Percentiles rank a stretch among this genome's conserved stretches.
These are phyloP conservation scores for Plasmodium vinckei DNA, from an alignment of 169 alveolate species.

Conservation along the genomic window DNA sequence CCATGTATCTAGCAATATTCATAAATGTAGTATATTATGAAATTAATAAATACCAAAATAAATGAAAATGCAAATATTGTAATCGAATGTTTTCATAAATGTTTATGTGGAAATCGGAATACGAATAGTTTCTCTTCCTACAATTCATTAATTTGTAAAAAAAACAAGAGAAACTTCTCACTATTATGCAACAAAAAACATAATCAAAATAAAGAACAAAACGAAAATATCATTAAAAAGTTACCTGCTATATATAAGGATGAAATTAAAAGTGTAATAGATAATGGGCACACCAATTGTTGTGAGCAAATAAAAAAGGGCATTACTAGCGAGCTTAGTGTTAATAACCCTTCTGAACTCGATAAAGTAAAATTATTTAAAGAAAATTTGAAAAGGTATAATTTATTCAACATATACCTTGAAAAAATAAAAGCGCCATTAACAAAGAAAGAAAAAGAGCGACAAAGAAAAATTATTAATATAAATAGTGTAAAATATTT, in stretches of 20 bases:
- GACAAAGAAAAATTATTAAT: constrained; percentile 51
- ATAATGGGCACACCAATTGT: too few species aligned
- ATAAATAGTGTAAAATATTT: constrained; percentile 65
- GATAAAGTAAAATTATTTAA: constrained; percentile 17
- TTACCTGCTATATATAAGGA: neutral
- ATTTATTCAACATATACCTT: constrained; percentile 65
- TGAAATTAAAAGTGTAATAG: neutral
- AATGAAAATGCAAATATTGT: constrained; percentile 8
- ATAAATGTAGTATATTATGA: constrained; percentile 16
- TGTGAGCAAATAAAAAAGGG: neutral
- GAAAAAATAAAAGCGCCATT: constrained; percentile 53
- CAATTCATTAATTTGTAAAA: constrained; percentile 5
- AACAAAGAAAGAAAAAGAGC: neutral
- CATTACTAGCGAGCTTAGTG: neutral
- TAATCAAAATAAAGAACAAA: neutral
- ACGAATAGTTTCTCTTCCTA: neutral
- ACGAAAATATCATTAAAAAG: neutral
- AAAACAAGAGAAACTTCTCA: constrained; percentile 18
- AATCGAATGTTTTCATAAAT: neutral
- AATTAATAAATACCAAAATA: constrained; percentile 19
- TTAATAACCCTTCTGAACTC: constrained; percentile 6
- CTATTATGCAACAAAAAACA: neutral
- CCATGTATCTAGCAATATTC: too few species aligned
- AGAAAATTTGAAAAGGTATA: constrained; percentile 61
- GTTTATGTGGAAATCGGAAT: neutral